These are phyloP conservation scores for Pseudoneurospora amorphoporcata DNA, from an alignment of 495 filamentous ascomycete genomes.

Conservation along the genomic window DNA sequence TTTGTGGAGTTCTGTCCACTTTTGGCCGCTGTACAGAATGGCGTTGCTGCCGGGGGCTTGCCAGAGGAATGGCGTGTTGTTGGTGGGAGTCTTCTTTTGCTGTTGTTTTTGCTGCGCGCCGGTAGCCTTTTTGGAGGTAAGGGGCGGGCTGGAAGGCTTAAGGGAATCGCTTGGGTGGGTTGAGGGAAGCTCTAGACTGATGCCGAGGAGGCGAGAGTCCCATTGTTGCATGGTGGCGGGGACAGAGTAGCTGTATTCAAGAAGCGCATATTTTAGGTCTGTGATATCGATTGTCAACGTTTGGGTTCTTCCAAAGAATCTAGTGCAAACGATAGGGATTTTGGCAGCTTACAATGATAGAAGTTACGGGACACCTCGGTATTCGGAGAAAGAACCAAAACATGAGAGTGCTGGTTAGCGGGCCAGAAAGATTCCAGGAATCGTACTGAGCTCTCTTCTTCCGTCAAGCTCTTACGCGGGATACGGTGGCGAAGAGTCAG, in stretches of 20 bases:
- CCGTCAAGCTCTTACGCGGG: conserved; percentile 38
- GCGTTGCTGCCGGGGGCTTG: conserved; percentile 74
- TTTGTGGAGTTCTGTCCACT: conserved; percentile 71
- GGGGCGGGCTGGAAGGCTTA: conserved; percentile 42
- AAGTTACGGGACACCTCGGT: conserved; percentile 63
- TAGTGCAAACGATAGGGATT: background rate
- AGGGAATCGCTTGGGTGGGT: conserved; percentile 44
- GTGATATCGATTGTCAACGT: background rate
- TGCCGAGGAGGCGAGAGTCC: conserved; percentile 50
- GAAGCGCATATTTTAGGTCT: conserved; percentile 56
- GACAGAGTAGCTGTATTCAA: conserved; percentile 64
- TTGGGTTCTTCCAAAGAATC: background rate
- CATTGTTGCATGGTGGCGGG: conserved; percentile 31
- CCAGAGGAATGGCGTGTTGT: conserved; percentile 59
- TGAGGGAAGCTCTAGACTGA: conserved; percentile 65
- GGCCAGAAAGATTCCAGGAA: conserved; percentile 81
- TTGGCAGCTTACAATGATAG: conserved; percentile 54
- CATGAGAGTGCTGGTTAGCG: conserved; percentile 48
- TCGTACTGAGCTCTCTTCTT: conserved; percentile 55
- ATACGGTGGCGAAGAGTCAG: conserved; percentile 68
- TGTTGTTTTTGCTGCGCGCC: conserved; percentile 11
- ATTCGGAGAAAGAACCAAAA: conserved; percentile 69
- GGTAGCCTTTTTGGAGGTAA: conserved; percentile 11
- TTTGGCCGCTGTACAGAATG: conserved; percentile 68
- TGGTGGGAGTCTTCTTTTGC: conserved; percentile 8